phyloP scores from a whole-genome alignment of 169 alveolate species.

The Haemoproteus tartakovskyi region DNA sequence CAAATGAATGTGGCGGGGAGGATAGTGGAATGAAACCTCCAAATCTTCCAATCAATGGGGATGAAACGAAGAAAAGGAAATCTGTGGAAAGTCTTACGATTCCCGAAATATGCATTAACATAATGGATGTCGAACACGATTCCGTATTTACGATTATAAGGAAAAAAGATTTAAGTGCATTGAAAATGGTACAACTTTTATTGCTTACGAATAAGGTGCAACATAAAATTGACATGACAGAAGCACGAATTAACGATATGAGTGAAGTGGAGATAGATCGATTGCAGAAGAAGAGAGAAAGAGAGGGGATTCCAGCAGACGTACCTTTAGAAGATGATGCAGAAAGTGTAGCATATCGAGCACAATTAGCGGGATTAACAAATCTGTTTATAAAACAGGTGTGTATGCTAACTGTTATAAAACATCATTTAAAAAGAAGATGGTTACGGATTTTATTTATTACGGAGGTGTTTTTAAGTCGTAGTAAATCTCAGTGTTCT shows the following conservation, averaged over 20 bases:
- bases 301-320: neutral
- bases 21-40: neutral
- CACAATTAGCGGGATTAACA: too few relatives aligned
- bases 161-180: conserved; percentile 21
- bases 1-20: neutral
- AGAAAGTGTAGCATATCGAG: too few relatives aligned
- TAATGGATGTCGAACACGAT: conserved; percentile 55
- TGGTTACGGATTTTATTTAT: conserved; percentile 74
- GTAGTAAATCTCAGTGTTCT: conserved; percentile 65
- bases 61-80: neutral
- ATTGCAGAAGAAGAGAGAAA: neutral
- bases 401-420: conserved; percentile 24
- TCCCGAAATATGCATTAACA: conserved; percentile 1
- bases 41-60: neutral
- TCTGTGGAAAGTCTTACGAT: conserved; percentile 5
- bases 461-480: conserved; percentile 70
- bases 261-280: conserved; percentile 37
- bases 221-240: conserved; percentile 58
- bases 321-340: too few relatives aligned
- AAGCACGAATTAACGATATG: conserved; percentile 41
- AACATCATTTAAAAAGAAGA: conserved; percentile 68
- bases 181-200: conserved; percentile 38
- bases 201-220: conserved; percentile 42
- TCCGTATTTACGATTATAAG: conserved; percentile 40
- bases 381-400: conserved; percentile 40